These are phyloP conservation scores for Lentinula aciculospora DNA, from an alignment of 768 basidiomycete genomes.

Conservation along the genomic window DNA sequence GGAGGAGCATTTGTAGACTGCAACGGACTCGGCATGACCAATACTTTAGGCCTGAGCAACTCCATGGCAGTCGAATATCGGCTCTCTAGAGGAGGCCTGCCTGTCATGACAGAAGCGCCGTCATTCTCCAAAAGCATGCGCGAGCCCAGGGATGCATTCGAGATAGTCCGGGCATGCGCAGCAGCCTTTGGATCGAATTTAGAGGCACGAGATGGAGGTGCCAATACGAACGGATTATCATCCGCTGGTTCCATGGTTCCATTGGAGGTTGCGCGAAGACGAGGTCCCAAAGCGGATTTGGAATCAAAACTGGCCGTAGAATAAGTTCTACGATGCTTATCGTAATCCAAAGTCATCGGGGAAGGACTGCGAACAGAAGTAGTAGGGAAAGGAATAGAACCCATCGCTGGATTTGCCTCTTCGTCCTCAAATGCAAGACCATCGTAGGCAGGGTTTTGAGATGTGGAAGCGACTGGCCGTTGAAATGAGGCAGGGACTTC, in stretches of 20 bases:
- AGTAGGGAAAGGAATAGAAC: slow-evolving; percentile 63
- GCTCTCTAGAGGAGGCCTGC: slow-evolving; percentile 24
- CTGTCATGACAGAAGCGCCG: slow-evolving; percentile 35
- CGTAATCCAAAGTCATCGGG: slow-evolving; percentile 32
- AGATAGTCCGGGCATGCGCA: slow-evolving; percentile 52
- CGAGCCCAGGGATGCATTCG: slow-evolving; percentile 63
- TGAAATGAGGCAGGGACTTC: slow-evolving; percentile 38
- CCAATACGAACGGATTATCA: slow-evolving; percentile 65
- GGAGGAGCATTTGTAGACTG: slow-evolving; percentile 39
- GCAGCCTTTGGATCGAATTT: slow-evolving; percentile 77
- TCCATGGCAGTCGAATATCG: slow-evolving; percentile 71
- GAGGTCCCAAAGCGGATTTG: slow-evolving; percentile 32
- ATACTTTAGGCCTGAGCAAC: slow-evolving; percentile 82
- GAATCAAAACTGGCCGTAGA: slow-evolving; percentile 51
- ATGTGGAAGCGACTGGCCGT: slow-evolving; percentile 42
- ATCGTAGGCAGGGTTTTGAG: slow-evolving; percentile 33
- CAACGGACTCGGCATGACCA: slow-evolving; percentile 90
- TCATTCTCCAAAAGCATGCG: slow-evolving; percentile 57
- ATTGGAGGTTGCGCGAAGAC: slow-evolving; percentile 34
- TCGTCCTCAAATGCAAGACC: slow-evolving; percentile 22
- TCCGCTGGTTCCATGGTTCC: slow-evolving; percentile 42
- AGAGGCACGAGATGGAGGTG: slow-evolving; percentile 60
- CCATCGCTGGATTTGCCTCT: slow-evolving; percentile 20
- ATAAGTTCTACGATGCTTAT: slow-evolving; percentile 36
- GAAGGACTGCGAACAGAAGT: slow-evolving; percentile 48